Conservation (phyloP, 2,329 filamentous ascomycete genomes). For the Aspergillus ruber region DNA sequence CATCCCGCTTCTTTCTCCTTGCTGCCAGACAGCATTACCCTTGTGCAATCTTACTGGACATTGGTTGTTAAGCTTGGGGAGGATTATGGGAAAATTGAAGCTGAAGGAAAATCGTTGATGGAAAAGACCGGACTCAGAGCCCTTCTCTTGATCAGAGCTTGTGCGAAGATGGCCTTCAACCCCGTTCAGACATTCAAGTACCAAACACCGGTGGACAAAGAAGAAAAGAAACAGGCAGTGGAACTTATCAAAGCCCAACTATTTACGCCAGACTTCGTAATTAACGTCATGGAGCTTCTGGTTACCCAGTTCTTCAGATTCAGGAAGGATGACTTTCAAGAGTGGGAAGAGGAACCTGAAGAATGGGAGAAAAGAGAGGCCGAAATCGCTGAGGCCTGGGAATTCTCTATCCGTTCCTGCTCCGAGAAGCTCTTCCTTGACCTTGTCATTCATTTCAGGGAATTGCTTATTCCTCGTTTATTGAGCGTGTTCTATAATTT, state of each 20-base stretch:
- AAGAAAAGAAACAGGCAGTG: conserved; percentile 66
- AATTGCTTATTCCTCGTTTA: conserved; percentile 69
- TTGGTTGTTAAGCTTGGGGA: conserved; percentile 71
- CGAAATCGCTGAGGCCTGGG: conserved; percentile 75
- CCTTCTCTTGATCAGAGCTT: conserved; percentile 72
- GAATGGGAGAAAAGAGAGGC: conserved; percentile 93
- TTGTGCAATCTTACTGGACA: conserved; percentile 80
- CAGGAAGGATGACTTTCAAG: conserved; percentile 72
- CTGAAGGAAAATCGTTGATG: conserved; percentile 51
- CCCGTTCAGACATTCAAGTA: conserved; percentile 80
- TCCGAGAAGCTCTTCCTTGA: conserved; percentile 92
- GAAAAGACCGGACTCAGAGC: conserved; percentile 81
- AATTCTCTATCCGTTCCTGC: conserved; percentile 87
- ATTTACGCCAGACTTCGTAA: conserved; percentile 68
- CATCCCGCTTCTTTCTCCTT: conserved; percentile 79
- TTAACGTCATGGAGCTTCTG: conserved; percentile 74
- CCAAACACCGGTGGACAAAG: conserved; percentile 64
- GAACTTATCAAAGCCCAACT: conserved; percentile 65
- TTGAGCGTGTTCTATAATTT: conserved; percentile 76
- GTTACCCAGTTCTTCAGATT: conserved; percentile 87
- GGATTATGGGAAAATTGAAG: conserved; percentile 48
- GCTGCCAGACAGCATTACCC: conserved; percentile 69
- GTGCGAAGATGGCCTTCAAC: conserved; percentile 76
- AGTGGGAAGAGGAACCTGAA: conserved; percentile 91
- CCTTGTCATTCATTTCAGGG: conserved; percentile 81